Percentiles rank a stretch among this genome's conserved stretches.
phyloP scores from a whole-genome alignment of 768 basidiomycete genomes.

The Fomitopsis serialis region DNA sequence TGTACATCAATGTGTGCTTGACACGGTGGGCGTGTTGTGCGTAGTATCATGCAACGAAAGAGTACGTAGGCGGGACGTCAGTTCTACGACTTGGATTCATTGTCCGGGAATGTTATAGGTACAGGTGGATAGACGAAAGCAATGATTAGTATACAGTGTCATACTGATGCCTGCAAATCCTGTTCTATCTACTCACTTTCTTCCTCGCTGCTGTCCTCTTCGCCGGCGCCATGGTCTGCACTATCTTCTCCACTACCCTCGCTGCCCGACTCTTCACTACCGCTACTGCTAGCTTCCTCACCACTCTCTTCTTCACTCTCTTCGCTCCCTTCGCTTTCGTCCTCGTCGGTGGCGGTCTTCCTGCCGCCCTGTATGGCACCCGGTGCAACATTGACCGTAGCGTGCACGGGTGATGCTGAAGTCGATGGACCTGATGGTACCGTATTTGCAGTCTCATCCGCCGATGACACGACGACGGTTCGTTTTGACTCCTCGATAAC shows the following conservation, averaged over 20 bases:
- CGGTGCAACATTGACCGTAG: neutral
- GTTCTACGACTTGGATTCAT: neutral
- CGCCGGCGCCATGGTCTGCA: neutral
- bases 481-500: neutral
- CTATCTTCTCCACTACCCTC: constrained; percentile 16
- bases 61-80: neutral
- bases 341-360: constrained; percentile 7
- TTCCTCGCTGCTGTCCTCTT: constrained; percentile 13
- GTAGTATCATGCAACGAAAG: neutral
- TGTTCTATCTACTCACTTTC: constrained; percentile 21
- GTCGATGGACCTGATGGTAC: neutral
- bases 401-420: neutral
- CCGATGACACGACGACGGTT: neutral
- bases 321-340: constrained; percentile 14
- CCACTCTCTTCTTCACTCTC: constrained; percentile 24
- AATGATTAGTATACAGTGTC: neutral
- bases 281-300: neutral
- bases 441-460: neutral
- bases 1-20: no score
- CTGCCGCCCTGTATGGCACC: constrained; percentile 5
- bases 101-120: neutral
- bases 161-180: neutral
- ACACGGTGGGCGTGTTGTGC: no score
- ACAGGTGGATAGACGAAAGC: neutral
- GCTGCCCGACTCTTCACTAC: constrained; percentile 9